Evolutionary conservation across 192 early-diverging fungal genomes (phyloP), one percentile per base, ranked within the genome.

Genomic region (Kappamyces sp.): DNA sequence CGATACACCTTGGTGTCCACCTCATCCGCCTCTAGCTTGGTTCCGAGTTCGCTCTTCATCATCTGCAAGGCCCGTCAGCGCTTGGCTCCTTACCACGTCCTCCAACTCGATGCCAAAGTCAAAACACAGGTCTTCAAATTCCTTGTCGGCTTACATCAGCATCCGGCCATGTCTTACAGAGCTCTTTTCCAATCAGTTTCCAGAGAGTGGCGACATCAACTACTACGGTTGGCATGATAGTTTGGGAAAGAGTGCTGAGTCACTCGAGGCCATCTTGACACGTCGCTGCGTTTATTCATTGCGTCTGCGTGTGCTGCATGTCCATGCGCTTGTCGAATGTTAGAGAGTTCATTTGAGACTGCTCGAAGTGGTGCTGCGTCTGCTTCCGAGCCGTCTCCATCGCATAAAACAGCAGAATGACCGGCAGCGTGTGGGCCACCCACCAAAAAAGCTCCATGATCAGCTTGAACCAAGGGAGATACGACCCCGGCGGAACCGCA

Each of bases 81-180:
- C 33, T 22, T 42, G 39, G 22, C 57, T 34, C 78, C 49, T 80
- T 5, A 89, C 88, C 71, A 94, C 93, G 69, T 99, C 96, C 62
- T 99, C 96, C 39, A 99, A 79, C 78, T 99, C 96, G 62, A 99
- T 93, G 57, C 96, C 96, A 71, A 93, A 96, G 69, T 93, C 87
- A 77, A 99, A 99, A 71, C 96, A 96, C 49, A 99, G 83, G 73
- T 99, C 96, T 71, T 87, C 81, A 80, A 99, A 97, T 66, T 93
- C 86, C 45, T 90, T 85, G 57, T 76, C 75, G 37, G 85, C 85
- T 89, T 38, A 38, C 29, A 38, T 46, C 7, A 62, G 15, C 50
- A 60, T 8, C 11, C 50, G 29, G 39, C 32, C 39, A 0, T 14
- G 15, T 49, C 66, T 69, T 79, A 89, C 89, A 81, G 79, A 87